These are phyloP conservation scores for Vigna reflexopilosa DNA, from an alignment of 306 rosid genomes.

Conservation along the genomic window DNA sequence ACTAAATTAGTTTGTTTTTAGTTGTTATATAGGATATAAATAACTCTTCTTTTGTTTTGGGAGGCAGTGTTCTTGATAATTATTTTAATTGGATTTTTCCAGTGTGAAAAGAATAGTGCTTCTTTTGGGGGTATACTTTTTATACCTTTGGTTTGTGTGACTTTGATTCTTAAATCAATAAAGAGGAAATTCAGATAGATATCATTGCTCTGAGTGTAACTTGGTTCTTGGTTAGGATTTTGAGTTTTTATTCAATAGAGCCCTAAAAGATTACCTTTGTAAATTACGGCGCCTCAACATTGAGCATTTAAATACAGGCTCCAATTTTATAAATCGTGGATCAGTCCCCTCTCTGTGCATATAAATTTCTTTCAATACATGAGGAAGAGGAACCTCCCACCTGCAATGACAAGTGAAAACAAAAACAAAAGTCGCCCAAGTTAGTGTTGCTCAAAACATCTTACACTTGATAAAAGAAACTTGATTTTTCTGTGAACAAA, in stretches of 20 bases:
- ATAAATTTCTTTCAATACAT: slow-evolving; percentile 63
- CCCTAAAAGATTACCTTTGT: slow-evolving; percentile 59
- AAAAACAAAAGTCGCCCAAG: slow-evolving; percentile 34
- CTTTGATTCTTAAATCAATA: too few species aligned
- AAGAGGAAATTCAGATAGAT: too few species aligned
- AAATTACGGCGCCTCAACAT: slow-evolving; percentile 63
- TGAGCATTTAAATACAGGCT: slow-evolving; percentile 85
- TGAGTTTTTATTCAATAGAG: too few species aligned
- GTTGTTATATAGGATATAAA: not conserved
- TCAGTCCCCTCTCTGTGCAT: slow-evolving; percentile 66
- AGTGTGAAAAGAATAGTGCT: not conserved
- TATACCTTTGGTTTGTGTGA: too few species aligned
- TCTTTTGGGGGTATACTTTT: not conserved
- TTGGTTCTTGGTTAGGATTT: too few species aligned
- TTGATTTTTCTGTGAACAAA: slow-evolving; percentile 9
- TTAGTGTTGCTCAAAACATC: slow-evolving; percentile 26
- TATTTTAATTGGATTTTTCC: not conserved
- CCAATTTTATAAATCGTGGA: slow-evolving; percentile 87
- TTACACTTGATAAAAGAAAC: slow-evolving; percentile 15
- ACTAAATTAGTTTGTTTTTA: not conserved
- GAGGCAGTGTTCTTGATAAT: not conserved
- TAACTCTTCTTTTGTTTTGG: not conserved
- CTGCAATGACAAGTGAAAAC: slow-evolving; percentile 58
- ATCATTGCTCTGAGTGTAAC: too few species aligned
- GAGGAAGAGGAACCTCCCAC: slow-evolving; percentile 96